Base-by-base conservation (phyloP, 306 rosid species). In the Citrullus colocynthis region DNA sequence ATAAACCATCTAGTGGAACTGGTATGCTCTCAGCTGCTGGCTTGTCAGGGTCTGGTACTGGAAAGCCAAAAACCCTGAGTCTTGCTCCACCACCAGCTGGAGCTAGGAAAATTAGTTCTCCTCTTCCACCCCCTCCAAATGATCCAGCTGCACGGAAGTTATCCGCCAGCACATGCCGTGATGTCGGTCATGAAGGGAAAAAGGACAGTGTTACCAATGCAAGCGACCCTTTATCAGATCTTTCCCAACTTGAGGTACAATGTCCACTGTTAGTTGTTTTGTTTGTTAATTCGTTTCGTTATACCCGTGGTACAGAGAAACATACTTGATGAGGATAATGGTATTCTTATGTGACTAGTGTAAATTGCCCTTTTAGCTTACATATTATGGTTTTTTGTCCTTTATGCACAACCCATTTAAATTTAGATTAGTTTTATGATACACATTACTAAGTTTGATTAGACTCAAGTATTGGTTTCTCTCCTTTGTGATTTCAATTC, bases 1-100 rank as follows among this genome's bases (percentile, higher is more conserved):
- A 77, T 57, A 96, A 96, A 83, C 80, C 84, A 60, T 74, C 97
- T 60, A 32, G 93, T 54, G 99, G 99, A 85, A 77, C 96, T 36
- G 99, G 99, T 78, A 96, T 96, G 99, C 87, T 96, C 72, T 96
- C 99, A 2, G 88, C 99, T n/a, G 97, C 98, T 58, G 98, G 97
- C 45, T 72, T 90, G 67, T 66, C 97, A 14, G 91, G 88, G 17
- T 41, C 89, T 52, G 87, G 75, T 72, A 63, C 83, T 58, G 82
- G 78, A 21, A 96, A 96, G 85, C 93, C 97, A 3, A 92, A 89
- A 87, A 57, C 84, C 6, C 61, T 92, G 79, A 81, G 90, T 69
- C 88, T 96, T 78, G 96, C 97, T 55, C 99, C 99, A 51, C 98
- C 99, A 4, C 99, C 99, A 1, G 73, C 76, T 3, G 93, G 96